Evolutionary conservation across 495 filamentous ascomycete genomes (phyloP).

Genomic region (Aspergillus bridgeri): DNA sequence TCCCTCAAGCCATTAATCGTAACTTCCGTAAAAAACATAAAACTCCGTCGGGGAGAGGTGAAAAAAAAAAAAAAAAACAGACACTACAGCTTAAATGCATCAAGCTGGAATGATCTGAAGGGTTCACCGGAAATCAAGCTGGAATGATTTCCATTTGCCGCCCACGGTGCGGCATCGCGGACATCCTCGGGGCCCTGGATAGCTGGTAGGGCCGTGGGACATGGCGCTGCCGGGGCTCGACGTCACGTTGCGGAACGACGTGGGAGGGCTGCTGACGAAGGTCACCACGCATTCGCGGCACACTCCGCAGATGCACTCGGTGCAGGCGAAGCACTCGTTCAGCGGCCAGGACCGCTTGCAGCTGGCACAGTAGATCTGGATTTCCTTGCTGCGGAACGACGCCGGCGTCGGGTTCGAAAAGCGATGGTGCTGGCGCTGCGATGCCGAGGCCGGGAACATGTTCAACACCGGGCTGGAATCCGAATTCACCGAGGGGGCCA

Average conservation of each 20-base stretch:
- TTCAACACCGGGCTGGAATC: conserved; percentile 50
- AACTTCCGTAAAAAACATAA: conserved; percentile 33
- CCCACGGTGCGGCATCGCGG: conserved; percentile 49
- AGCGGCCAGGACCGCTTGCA: conserved; percentile 72
- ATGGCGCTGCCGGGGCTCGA: conserved; percentile 38
- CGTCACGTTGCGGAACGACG: conserved; percentile 39
- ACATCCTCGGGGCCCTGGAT: conserved; percentile 44
- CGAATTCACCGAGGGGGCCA: conserved; percentile 42
- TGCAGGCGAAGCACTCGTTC: conserved; percentile 83
- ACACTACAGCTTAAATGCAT: too few species aligned
- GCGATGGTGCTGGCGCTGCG: conserved; percentile 45
- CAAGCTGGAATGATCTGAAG: too few species aligned
- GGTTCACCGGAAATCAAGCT: conserved; percentile 51
- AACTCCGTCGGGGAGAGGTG: not conserved
- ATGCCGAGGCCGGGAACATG: conserved; percentile 33
- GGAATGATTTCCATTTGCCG: conserved; percentile 53
- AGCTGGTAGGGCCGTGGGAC: conserved; percentile 38
- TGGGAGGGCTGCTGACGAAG: conserved; percentile 54
- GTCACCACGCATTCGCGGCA: conserved; percentile 82
- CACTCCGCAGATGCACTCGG: conserved; percentile 88
- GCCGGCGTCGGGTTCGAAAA: conserved; percentile 47
- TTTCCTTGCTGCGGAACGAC: conserved; percentile 47
- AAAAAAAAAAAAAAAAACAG: too few species aligned
- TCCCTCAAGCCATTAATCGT: conserved; percentile 37
- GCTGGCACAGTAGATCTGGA: conserved; percentile 84